phyloP scores from a whole-genome alignment of 805 yeast species.

The Wickerhamomyces bovis region DNA sequence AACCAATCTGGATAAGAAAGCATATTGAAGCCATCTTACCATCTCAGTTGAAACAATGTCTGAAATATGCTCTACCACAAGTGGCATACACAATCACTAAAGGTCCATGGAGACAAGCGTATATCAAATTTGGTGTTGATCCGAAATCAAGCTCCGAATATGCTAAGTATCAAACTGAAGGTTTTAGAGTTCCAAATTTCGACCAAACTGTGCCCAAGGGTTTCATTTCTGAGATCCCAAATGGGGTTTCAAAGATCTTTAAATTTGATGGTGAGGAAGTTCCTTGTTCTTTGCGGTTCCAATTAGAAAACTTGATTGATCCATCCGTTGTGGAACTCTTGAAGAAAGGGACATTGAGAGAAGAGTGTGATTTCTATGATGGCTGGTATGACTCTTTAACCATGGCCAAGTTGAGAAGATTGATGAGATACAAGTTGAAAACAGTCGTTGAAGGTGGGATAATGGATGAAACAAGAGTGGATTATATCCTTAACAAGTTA shows the following conservation, averaged over 20 bases:
- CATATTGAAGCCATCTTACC: slow-evolving; percentile 58
- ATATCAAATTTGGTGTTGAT: slow-evolving; percentile 71
- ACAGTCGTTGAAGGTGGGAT: slow-evolving; percentile 44
- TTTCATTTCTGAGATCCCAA: slow-evolving; percentile 28
- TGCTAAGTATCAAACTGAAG: slow-evolving; percentile 76
- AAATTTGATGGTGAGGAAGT: slow-evolving; percentile 66
- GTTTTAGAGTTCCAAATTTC: slow-evolving; percentile 42
- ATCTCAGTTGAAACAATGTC: slow-evolving; percentile 31
- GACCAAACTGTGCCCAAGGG: slow-evolving; percentile 26
- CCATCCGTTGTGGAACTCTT: slow-evolving; percentile 48
- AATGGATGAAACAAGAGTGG: slow-evolving; percentile 36
- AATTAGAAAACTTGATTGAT: slow-evolving; percentile 73
- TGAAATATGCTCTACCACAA: slow-evolving; percentile 78
- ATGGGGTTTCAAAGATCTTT: slow-evolving; percentile 39
- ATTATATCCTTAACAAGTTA: slow-evolving; percentile 30
- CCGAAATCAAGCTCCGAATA: slow-evolving; percentile 52
- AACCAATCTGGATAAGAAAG: slow-evolving; percentile 84
- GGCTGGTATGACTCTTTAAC: slow-evolving; percentile 77
- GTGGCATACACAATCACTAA: slow-evolving; percentile 74
- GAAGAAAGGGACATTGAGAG: slow-evolving; percentile 30
- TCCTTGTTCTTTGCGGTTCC: slow-evolving; percentile 68
- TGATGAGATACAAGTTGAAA: slow-evolving; percentile 67
- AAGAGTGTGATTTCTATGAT: slow-evolving; percentile 48
- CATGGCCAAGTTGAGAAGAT: slow-evolving; percentile 56
- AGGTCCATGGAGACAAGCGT: slow-evolving; percentile 95